Evolutionary conservation across 768 basidiomycete genomes (phyloP).

Genomic region (Boletus reticuloceps): DNA sequence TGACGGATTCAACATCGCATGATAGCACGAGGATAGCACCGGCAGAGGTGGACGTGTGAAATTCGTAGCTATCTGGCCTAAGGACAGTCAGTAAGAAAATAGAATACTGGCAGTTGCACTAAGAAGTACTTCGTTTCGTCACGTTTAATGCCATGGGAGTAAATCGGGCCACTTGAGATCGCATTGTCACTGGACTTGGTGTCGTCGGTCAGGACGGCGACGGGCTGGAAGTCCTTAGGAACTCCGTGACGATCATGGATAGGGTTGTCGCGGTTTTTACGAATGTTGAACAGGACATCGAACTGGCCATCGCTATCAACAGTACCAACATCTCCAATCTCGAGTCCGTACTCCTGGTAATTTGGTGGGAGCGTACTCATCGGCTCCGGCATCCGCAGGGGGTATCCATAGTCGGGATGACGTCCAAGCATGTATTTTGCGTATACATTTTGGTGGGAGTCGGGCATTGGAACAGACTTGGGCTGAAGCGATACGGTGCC

Average conservation of each 20-base stretch:
- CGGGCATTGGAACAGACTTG: too few species aligned
- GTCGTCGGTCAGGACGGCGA: neutral
- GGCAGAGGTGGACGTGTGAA: neutral
- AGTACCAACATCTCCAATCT: neutral
- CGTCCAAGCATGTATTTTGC: neutral
- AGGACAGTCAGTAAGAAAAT: neutral
- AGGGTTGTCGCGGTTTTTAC: neutral
- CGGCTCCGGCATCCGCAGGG: neutral
- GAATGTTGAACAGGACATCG: neutral
- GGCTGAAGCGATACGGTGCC: too few species aligned
- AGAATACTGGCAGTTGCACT: neutral
- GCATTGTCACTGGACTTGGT: neutral
- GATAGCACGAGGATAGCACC: neutral
- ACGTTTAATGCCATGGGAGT: neutral
- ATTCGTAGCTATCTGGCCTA: neutral
- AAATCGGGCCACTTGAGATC: neutral
- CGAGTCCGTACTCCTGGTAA: neutral
- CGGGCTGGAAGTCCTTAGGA: neutral
- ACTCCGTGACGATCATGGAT: neutral
- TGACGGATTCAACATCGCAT: neutral
- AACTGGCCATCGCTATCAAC: neutral
- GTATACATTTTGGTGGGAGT: neutral
- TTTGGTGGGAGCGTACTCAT: neutral
- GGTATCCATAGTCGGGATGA: neutral
- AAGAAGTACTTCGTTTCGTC: neutral